phyloP scores from a whole-genome alignment of 768 basidiomycete species.

The Boletus pseudopeckii region DNA sequence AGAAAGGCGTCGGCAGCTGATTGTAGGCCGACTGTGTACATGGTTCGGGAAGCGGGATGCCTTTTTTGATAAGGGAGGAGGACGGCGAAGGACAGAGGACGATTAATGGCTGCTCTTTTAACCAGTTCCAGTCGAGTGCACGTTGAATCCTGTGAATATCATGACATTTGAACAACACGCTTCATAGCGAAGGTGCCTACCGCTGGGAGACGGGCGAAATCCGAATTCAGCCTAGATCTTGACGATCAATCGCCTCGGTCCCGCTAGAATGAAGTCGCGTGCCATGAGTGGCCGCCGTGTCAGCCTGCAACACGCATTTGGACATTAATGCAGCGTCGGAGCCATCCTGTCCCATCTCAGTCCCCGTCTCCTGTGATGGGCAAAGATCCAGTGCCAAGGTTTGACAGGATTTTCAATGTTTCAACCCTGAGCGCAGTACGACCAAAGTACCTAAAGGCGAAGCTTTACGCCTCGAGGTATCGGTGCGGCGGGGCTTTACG shows the following conservation, averaged over 20 bases:
- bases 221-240: constrained; percentile 14
- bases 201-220: constrained; percentile 11
- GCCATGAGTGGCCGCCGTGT: constrained; percentile 10
- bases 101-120: constrained; percentile 28
- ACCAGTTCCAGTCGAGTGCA: constrained; percentile 12
- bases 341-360: constrained; percentile 7
- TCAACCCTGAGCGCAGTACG: constrained; percentile 34
- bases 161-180: constrained; percentile 26
- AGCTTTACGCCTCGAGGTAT: constrained; percentile 32
- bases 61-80: constrained; percentile 22
- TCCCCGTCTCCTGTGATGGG: constrained; percentile 17
- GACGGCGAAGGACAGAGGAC: constrained; percentile 21
- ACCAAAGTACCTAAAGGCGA: constrained; percentile 30
- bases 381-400: constrained; percentile 10
- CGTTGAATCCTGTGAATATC: constrained; percentile 23
- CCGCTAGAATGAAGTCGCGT: constrained; percentile 26
- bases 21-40: constrained; percentile 43
- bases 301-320: constrained; percentile 6
- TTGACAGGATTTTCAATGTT: constrained; percentile 22
- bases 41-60: constrained; percentile 27
- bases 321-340: constrained; percentile 8
- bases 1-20: constrained; percentile 37
- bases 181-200: constrained; percentile 22
- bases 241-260: constrained; percentile 28
- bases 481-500: constrained; percentile 31